phyloP scores from a whole-genome alignment of 2,329 filamentous ascomycete species.

The Colletotrichum magnum region DNA sequence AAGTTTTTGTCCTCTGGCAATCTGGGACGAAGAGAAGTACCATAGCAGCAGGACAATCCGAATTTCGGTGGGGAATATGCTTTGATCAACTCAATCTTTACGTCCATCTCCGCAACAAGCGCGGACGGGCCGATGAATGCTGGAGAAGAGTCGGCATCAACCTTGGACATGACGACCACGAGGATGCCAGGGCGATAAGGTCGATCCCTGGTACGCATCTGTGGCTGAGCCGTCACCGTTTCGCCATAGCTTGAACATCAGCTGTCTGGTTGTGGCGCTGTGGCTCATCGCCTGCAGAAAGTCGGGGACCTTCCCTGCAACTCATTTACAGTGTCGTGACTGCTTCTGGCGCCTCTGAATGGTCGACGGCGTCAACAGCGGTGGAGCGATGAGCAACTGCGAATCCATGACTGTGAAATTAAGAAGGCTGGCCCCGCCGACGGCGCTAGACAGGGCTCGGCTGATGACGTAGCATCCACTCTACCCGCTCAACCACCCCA shows the following conservation, averaged over 20 bases:
- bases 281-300: conserved; percentile 29
- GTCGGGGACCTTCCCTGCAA: conserved; percentile 2
- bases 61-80: conserved; percentile 7
- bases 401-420: conserved; percentile 9
- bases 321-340: background rate
- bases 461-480: conserved; percentile 40
- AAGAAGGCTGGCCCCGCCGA: conserved; percentile 7
- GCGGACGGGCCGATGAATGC: conserved; percentile 27
- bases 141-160: conserved; percentile 29
- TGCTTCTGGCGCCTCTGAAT: conserved; percentile 14
- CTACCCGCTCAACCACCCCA: conserved; percentile 6
- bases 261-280: conserved; percentile 31
- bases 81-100: conserved; percentile 7
- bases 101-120: conserved; percentile 11
- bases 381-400: conserved; percentile 23
- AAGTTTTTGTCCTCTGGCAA: background rate
- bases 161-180: background rate
- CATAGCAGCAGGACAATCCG: background rate
- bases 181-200: conserved; percentile 19
- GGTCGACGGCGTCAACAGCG: conserved; percentile 7
- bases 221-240: conserved; percentile 36
- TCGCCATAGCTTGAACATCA: conserved; percentile 16
- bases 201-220: conserved; percentile 8
- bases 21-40: background rate
- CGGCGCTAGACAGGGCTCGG: conserved; percentile 25